Conservation (phyloP, 2,329 filamentous ascomycete species). For the Trichoderma simmonsii region DNA sequence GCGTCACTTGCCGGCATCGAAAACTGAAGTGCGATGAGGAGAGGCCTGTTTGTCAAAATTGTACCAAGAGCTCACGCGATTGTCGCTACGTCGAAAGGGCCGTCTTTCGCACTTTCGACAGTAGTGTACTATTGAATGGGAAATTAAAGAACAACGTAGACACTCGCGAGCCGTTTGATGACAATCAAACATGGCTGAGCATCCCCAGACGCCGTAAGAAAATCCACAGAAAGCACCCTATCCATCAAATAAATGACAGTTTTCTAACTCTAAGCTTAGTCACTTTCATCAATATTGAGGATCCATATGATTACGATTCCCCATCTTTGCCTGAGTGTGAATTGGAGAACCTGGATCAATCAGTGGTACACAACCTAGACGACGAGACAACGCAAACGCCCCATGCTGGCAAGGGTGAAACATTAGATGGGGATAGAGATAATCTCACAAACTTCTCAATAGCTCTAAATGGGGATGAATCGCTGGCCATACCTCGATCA, state of each 20-base stretch:
- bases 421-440: neutral
- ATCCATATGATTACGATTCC: conserved; percentile 3
- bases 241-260: neutral
- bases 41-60: neutral
- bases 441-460: neutral
- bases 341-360: neutral
- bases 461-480: neutral
- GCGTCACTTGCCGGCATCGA: conserved; percentile 2
- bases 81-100: neutral
- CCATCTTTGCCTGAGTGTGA: neutral
- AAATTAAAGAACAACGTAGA: neutral
- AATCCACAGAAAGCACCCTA: neutral
- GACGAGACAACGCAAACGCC: neutral
- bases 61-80: neutral
- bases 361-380: neutral
- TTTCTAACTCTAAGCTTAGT: neutral
- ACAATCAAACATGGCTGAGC: neutral
- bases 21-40: conserved; percentile 9
- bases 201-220: neutral
- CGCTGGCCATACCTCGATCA: neutral
- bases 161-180: neutral
- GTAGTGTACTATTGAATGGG: neutral
- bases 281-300: conserved; percentile 7
- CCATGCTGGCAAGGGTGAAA: neutral
- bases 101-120: neutral